Evolutionary conservation across 1,284 basidiomycete genomes (phyloP).

Genomic region (Ustilago cynodontis): DNA sequence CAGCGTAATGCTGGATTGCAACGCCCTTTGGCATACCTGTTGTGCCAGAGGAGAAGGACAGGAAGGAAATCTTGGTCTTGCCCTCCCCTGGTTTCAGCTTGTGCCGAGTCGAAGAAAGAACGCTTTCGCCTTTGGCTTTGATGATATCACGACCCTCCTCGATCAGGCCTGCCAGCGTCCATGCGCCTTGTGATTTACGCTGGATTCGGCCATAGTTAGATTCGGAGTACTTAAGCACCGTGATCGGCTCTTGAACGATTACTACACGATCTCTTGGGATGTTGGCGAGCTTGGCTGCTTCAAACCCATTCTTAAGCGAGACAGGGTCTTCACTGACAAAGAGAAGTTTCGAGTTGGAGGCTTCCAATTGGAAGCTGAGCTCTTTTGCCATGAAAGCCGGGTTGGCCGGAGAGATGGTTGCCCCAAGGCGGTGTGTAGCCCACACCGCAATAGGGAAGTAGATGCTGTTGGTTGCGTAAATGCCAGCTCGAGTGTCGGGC

Average conservation of each 20-base stretch:
- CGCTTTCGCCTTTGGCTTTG: constrained; percentile 66
- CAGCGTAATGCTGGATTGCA: constrained; percentile 65
- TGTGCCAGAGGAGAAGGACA: constrained; percentile 70
- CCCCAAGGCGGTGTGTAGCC: constrained; percentile 81
- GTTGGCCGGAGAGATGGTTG: constrained; percentile 79
- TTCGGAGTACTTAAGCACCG: constrained; percentile 41
- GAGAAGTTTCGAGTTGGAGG: constrained; percentile 75
- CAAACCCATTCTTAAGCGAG: constrained; percentile 71
- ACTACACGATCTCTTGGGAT: constrained; percentile 72
- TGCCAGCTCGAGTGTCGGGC: constrained; percentile 43
- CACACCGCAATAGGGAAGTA: constrained; percentile 81
- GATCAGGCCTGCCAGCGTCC: constrained; percentile 73
- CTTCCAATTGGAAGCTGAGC: constrained; percentile 72
- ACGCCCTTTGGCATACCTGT: constrained; percentile 70
- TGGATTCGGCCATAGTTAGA: constrained; percentile 49
- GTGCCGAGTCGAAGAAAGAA: constrained; percentile 71
- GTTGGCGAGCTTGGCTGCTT: constrained; percentile 74
- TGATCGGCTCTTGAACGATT: constrained; percentile 45
- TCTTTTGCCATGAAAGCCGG: constrained; percentile 79
- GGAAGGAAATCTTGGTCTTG: constrained; percentile 72
- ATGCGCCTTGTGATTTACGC: constrained; percentile 52
- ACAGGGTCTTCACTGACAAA: constrained; percentile 75
- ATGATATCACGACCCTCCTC: constrained; percentile 72
- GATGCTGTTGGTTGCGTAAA: constrained; percentile 59
- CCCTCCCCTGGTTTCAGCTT: constrained; percentile 77